These are phyloP conservation scores for Pyrrhoderma noxium DNA, from an alignment of 1,284 basidiomycete genomes.

Conservation along the genomic window DNA sequence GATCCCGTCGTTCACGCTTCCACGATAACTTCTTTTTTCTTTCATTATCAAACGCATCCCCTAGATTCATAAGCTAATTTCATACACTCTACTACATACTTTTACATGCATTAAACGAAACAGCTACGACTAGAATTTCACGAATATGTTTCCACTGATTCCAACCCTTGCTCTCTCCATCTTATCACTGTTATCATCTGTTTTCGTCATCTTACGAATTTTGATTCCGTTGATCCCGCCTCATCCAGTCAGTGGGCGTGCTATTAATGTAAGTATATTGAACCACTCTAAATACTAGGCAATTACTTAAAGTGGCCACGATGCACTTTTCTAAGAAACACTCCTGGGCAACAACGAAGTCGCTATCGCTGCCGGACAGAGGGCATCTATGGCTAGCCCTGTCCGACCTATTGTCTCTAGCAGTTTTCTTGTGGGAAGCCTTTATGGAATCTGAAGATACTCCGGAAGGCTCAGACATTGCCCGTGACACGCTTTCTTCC, in stretches of 20 bases:
- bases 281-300: too few species aligned
- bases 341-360: conserved; percentile 21
- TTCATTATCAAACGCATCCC: background rate
- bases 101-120: background rate
- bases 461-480: conserved; percentile 34
- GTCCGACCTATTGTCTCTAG: conserved; percentile 53
- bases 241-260: conserved; percentile 59
- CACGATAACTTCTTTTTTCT: background rate
- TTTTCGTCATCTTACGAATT: conserved; percentile 65
- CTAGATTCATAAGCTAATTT: background rate
- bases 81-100: background rate
- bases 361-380: conserved; percentile 54
- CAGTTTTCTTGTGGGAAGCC: conserved; percentile 58
- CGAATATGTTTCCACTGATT: conserved; percentile 53
- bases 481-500: conserved; percentile 42
- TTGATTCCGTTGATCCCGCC: conserved; percentile 64
- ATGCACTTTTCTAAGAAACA: too few species aligned
- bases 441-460: conserved; percentile 38
- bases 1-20: background rate
- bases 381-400: conserved; percentile 60
- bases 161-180: conserved; percentile 58
- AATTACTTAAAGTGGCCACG: too few species aligned
- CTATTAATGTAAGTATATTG: conserved; percentile 48
- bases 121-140: conserved; percentile 6
- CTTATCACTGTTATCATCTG: conserved; percentile 60